Evolutionary conservation across 2,329 filamentous ascomycete genomes (phyloP), one percentile per base, ranked within the genome.

Genomic region (Cladophialophora exuberans): DNA sequence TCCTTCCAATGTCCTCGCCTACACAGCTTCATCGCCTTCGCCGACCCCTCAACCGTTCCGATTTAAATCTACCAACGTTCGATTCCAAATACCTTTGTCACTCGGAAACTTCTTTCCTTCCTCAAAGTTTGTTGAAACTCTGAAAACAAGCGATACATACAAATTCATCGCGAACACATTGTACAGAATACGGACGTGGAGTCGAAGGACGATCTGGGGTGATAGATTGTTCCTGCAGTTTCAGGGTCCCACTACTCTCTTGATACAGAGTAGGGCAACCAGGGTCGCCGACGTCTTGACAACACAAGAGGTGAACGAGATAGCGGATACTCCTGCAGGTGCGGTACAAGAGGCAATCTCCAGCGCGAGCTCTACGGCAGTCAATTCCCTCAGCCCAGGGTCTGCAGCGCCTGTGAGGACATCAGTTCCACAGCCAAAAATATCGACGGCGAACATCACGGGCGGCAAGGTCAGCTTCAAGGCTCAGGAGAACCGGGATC

Each of bases 141-240:
- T 96, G 78, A 83, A 85, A 52, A 80, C 85, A 59, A 89, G 89
- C 3, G 76, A 81, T 11, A 82, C 83, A 3, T 97, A 91, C 84
- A 88, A 86, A 67, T 76, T 82, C 6, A 62, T 90, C 1, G 81
- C 85, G 36, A 79, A 80, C n/a, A 67, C 84, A 25, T 71, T 88
- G 6, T 89, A 88, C 71, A 82, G 76, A 31, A 62, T 95, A 17
- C 84, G 90, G 57, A 96, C 91, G 0, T 86, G 87, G 75, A 79
- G 87, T 36, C 82, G 92, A 57, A 83, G 89, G 66, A 89, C 89
- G 1, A 88, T 99, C 53, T 97, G 91, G 90, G 94, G 94, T 18
- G 94, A 99, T 69, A 78, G 93, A 59, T 78, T 97, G 22, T 97
- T 97, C 73, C 77, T 99, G 26, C 88, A 89, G 67, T 97, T 99